phyloP scores from a whole-genome alignment of 106 monocot genomes.

The Dendrobium nobile region DNA sequence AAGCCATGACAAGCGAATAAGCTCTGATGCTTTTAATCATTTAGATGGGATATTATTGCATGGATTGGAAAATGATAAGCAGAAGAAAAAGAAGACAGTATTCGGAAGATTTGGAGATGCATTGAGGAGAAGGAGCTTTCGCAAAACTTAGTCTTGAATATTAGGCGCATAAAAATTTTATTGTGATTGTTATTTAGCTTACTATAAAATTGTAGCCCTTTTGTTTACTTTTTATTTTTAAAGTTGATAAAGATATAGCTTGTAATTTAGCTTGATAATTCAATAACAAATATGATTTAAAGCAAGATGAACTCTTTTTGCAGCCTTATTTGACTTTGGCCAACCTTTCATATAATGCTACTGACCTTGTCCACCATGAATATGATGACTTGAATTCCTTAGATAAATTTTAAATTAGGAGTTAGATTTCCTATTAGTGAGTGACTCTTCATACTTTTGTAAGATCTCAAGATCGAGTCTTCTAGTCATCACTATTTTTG shows the following conservation, averaged over 20 bases:
- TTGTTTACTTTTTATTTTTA: background rate
- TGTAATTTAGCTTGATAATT: background rate
- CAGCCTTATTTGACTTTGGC: background rate
- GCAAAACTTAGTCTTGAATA: background rate
- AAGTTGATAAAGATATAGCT: background rate
- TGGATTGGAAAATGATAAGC: constrained; percentile 7
- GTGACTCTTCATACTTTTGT: background rate
- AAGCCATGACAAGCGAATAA: background rate
- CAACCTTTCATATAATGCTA: background rate
- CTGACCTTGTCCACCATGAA: background rate
- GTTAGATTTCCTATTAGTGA: background rate
- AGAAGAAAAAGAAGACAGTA: constrained; percentile 38
- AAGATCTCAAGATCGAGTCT: background rate
- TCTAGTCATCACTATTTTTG: background rate
- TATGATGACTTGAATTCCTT: background rate
- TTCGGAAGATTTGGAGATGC: constrained; percentile 48
- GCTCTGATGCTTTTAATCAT: background rate
- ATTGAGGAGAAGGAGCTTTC: constrained; percentile 38
- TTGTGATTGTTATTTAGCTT: background rate
- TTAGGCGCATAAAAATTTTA: background rate
- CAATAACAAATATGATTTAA: background rate
- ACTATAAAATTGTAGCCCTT: background rate
- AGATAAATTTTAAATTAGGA: background rate
- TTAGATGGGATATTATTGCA: background rate
- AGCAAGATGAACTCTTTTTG: background rate